Evolutionary conservation across 78 protist species (phyloP), one percentile per base, ranked within the genome.

Genomic region (Capsaspora owczarzaki): DNA sequence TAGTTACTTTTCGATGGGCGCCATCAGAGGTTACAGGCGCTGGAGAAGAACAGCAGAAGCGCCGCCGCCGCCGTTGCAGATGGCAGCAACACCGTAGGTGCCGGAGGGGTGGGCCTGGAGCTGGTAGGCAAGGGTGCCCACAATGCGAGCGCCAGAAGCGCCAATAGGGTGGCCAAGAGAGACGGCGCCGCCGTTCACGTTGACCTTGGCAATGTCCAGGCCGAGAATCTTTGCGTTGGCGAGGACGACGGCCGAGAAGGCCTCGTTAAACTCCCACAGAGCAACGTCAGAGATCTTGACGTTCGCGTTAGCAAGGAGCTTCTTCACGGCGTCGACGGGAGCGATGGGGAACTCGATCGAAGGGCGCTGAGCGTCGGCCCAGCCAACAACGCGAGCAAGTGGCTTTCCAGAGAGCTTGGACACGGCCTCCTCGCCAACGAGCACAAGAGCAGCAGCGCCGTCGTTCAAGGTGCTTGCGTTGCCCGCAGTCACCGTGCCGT

Each of bases 101-200:
- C 80, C 80, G 41, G 23, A 27, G 37, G 77, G 77, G 29, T 41
- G 42, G 14, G 31, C 0, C 56, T 90, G 78, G 4, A 96, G 88
- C 0, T 43, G 82, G 60, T 86, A 81, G 16, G 93, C 42, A 23
- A 96, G 86, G 10, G 97, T 89, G 23, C 83, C 81, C 37, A 93
- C 66, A 74, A 97, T 93, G n/a, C 99, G 90, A n/a, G 94, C 89
- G 53, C 99, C 98, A n/a, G 93, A 85, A 33, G 76, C 40, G 44
- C 99, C 99, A 51, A 98, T 89, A 29, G 99, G 99, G 77, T 98
- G 99, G 47, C 99, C 99, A 19, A 96, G 31, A 0, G 98, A 82
- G 56, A 97, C 98, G 27, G 97, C 99, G 46, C 99, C 99, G 25
- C 99, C 99, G 51, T 70, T 44, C 22, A 95, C 86, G 74, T 97